Conservation (phyloP, 1,139 yeast genomes). For the Kluyveromyces sp. region DNA sequence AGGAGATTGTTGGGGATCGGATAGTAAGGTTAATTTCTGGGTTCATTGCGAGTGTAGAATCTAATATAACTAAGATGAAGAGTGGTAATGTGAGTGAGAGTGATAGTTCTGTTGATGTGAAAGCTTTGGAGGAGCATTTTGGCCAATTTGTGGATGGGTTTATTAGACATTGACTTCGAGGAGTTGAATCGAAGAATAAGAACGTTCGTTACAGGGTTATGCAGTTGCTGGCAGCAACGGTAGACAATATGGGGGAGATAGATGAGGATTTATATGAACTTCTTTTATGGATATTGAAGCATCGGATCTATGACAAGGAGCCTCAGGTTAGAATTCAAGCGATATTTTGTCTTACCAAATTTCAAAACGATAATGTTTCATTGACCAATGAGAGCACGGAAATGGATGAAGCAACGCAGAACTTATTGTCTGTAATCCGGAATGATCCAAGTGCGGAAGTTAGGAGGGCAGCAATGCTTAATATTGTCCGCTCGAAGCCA, state of each 20-base stretch:
- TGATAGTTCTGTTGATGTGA: conserved; percentile 18
- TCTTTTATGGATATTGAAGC: conserved; percentile 51
- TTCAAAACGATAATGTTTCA: conserved; percentile 48
- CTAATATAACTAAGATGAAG: conserved; percentile 4
- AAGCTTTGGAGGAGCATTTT: conserved; percentile 36
- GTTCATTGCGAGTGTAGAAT: conserved; percentile 39
- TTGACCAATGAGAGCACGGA: conserved; percentile 29
- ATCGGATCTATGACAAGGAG: conserved; percentile 73
- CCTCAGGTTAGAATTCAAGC: conserved; percentile 75
- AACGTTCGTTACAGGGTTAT: conserved; percentile 75
- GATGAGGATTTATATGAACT: conserved; percentile 65
- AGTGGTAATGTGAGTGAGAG: conserved; percentile 10
- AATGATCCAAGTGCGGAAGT: conserved; percentile 86
- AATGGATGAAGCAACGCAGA: conserved; percentile 43
- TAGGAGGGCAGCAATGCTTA: conserved; percentile 73
- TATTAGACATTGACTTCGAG: conserved; percentile 61
- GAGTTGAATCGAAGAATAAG: conserved; percentile 68
- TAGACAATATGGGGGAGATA: conserved; percentile 67
- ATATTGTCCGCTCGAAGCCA: conserved; percentile 46
- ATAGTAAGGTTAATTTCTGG: conserved; percentile 66
- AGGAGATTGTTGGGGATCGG: conserved; percentile 69
- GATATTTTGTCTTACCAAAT: conserved; percentile 67
- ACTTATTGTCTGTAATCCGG: conserved; percentile 49
- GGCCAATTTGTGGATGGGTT: conserved; percentile 52
- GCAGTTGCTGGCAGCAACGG: conserved; percentile 66